Evolutionary conservation across 2,329 filamentous ascomycete genomes (phyloP), one percentile per base, ranked within the genome.

Genomic region (Raffaelea ambrosiae): DNA sequence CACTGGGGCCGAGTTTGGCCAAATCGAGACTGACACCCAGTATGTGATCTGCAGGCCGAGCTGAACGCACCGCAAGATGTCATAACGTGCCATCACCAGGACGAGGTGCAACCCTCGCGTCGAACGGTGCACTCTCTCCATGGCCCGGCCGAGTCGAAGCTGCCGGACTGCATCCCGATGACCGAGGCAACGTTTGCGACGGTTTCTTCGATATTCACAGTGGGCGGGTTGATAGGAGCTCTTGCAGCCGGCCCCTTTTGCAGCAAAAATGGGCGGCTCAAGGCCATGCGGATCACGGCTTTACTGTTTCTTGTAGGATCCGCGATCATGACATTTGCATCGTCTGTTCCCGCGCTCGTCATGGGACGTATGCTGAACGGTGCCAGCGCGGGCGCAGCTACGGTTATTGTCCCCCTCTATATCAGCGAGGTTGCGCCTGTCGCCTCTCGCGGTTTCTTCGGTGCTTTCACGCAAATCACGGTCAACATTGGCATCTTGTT

Each of bases 51-150:
- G 13, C 31, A 91, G 90, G 87, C 89, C 57, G 93, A 97, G 65
- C 79, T 98, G 53, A 98, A 98, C 64, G 88, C 91, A 9, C 93
- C 93, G 9, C 84, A 96, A 74, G 84, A 90, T 72, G 88, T 94
- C 59, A 85, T 98, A 58, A 94, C 87, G 49, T 97, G 93, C 70
- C 81, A 44, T 41, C 48, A 45, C 53, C 46, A 57, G 58, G 63
- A 13, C 13, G 11, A 48, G 55, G 56, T 7, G 26, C 26, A 29
- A 29, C 26, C 7, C 26, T n/a, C n/a, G n/a, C n/a, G n/a, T n/a
- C n/a, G n/a, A n/a, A n/a, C n/a, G n/a, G n/a, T n/a, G 52, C 36
- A 57, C 5, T 20, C 36, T 3, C n/a, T 13, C 63, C 49, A 54
- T 14, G 55, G 53, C 42, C 57, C 63, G 44, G 53, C 60, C 8